Base-by-base conservation (phyloP, 2,329 filamentous ascomycete genomes). In the Triangularia setosa region DNA sequence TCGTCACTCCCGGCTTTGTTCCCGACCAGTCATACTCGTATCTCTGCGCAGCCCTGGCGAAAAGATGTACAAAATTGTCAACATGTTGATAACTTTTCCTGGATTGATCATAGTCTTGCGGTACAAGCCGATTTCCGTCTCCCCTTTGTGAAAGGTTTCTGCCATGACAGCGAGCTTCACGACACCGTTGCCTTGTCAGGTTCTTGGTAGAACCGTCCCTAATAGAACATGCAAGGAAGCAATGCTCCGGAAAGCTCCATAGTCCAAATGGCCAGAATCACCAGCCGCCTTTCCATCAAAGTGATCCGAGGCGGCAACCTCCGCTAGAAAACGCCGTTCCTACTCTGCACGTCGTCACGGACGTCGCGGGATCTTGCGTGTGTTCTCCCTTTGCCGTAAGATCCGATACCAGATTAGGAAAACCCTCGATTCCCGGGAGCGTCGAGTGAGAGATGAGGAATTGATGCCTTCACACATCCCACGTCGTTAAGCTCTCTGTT, bases 1-100 rank as follows among this genome's bases (percentile, higher is more conserved):
- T 65, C 55, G 33, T 63, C 33, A 64, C 53, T 33, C 61, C 44
- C 23, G 53, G 14, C 57, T 27, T 65, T 33, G 59, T 35, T 24
- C 65, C 63, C 25, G 55, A n/a, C 25, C 14, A 52, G 40, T 60
- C 62, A 28, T 66, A 40, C 62, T 62, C 62, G 62, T 66, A 56
- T 66, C 62, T 61, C 40, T 52, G 61, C 66, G 61, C 59, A 64
- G 56, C 56, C 58, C 58, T 53, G 58, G 52, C 55, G 53, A 27
- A 55, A 16, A 56, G 24, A 9, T 14, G 27, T 18, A 56, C 24
- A 23, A 23, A 60, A 40, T 12, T 33, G 30, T 61, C 60, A 61
- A 60, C 23, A 48, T 33, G 25, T 28, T 28, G 40, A 60, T 55
- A 53, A 28, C 25, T 27, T 52, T 60, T 28, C 40, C 18, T 60